Evolutionary conservation across 768 basidiomycete species (phyloP).

Genomic region (Gymnopilus dilepis): DNA sequence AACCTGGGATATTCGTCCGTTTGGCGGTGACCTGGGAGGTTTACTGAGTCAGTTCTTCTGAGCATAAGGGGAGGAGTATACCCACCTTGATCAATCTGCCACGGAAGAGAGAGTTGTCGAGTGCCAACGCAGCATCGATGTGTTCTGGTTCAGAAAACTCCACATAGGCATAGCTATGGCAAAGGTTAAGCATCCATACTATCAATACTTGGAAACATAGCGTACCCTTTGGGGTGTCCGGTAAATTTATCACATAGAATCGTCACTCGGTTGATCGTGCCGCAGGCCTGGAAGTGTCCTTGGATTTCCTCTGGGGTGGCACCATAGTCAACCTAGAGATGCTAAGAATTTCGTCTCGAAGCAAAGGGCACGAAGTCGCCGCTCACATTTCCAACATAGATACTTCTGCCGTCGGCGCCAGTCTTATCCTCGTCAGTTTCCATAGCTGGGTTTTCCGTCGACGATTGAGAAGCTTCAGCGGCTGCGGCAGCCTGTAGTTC

Average conservation of each 20-base stretch:
- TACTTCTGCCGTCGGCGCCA: constrained; percentile 80
- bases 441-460: constrained; percentile 54
- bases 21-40: constrained; percentile 84
- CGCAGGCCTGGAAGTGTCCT: constrained; percentile 95
- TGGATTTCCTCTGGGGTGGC: constrained; percentile 99
- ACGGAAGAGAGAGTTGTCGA: constrained; percentile 96
- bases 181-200: neutral
- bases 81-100: constrained; percentile 89
- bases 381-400: constrained; percentile 95
- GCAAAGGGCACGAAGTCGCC: constrained; percentile 33
- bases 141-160: constrained; percentile 95
- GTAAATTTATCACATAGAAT: constrained; percentile 99
- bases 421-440: constrained; percentile 88
- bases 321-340: constrained; percentile 88
- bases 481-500: constrained; percentile 86
- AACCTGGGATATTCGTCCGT: constrained; percentile 94
- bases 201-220: constrained; percentile 1
- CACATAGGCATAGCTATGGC: constrained; percentile 90
- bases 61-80: neutral
- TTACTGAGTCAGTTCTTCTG: neutral
- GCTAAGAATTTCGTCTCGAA: constrained; percentile 5
- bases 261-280: constrained; percentile 97
- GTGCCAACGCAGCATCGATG: constrained; percentile 87
- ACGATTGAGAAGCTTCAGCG: constrained; percentile 54
- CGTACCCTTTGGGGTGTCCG: constrained; percentile 96